These are phyloP conservation scores for Solanum chilense DNA, from an alignment of 257 asterid genomes.

Conservation along the genomic window DNA sequence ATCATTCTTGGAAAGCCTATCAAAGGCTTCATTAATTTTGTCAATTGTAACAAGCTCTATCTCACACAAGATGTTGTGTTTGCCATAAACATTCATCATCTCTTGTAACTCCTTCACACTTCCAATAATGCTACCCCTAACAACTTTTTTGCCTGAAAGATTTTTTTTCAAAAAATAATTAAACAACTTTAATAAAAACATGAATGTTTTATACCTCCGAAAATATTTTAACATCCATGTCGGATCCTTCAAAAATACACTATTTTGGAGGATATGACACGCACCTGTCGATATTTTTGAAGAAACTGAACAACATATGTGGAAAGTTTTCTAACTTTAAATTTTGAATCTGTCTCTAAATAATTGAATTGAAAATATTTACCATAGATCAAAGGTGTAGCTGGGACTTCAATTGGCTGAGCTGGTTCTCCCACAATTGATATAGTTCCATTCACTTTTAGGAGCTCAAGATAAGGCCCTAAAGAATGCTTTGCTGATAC, in stretches of 20 bases:
- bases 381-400: slow-evolving; percentile 68
- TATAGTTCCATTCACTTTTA: slow-evolving; percentile 63
- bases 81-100: slow-evolving; percentile 28
- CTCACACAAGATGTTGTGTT: too few relatives aligned
- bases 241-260: too few relatives aligned
- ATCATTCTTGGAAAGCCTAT: too few relatives aligned
- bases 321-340: too few relatives aligned
- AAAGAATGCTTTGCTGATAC: slow-evolving; percentile 65
- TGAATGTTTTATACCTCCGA: too few relatives aligned
- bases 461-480: slow-evolving; percentile 47
- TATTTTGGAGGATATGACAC: too few relatives aligned
- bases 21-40: too few relatives aligned
- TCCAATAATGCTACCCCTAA: slow-evolving; percentile 76
- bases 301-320: too few relatives aligned
- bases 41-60: too few relatives aligned
- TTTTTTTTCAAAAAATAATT: not conserved
- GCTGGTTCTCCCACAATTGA: slow-evolving; percentile 73
- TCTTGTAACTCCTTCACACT: slow-evolving; percentile 63
- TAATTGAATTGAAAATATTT: not conserved
- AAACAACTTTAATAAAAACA: not conserved
- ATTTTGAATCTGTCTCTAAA: too few relatives aligned
- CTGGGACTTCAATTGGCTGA: slow-evolving; percentile 68
- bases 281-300: too few relatives aligned
- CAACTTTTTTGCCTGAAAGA: slow-evolving; percentile 48
- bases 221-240: too few relatives aligned